These are phyloP conservation scores for Perkinsus chesapeaki DNA, from an alignment of 169 alveolate genomes.

Conservation along the genomic window DNA sequence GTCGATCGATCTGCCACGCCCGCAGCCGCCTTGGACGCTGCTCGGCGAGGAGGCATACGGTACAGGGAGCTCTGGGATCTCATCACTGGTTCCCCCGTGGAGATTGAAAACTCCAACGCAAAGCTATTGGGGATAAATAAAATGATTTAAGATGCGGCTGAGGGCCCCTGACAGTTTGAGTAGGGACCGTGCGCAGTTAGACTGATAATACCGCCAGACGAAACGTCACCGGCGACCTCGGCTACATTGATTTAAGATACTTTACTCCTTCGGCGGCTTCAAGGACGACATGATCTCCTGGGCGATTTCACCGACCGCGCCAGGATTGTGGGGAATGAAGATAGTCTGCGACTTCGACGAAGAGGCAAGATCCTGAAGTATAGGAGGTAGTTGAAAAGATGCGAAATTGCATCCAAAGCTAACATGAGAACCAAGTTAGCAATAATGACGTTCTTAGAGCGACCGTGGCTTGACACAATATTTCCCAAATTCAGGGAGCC, in stretches of 20 bases:
- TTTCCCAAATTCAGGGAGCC: background rate
- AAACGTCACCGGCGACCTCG: no score
- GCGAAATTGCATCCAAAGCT: background rate
- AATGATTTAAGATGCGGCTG: no score
- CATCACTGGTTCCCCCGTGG: no score
- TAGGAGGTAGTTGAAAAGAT: background rate
- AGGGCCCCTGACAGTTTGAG: no score
- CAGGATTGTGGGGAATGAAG: constrained; percentile 27
- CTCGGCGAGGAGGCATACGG: background rate
- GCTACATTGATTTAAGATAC: background rate
- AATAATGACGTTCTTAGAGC: no score
- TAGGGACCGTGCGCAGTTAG: no score
- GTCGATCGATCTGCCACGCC: background rate
- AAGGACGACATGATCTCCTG: constrained; percentile 12
- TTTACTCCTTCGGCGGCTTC: background rate
- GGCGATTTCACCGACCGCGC: constrained; percentile 14
- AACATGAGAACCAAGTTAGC: no score
- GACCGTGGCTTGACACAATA: no score
- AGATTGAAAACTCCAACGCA: no score
- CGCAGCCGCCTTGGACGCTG: background rate
- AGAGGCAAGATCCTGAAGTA: constrained; percentile 19
- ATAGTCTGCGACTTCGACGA: constrained; percentile 18
- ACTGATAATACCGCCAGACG: no score
- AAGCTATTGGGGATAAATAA: no score
- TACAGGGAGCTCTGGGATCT: no score